Conservation (phyloP, 257 asterid species). For the Lavandula angustifolia region DNA sequence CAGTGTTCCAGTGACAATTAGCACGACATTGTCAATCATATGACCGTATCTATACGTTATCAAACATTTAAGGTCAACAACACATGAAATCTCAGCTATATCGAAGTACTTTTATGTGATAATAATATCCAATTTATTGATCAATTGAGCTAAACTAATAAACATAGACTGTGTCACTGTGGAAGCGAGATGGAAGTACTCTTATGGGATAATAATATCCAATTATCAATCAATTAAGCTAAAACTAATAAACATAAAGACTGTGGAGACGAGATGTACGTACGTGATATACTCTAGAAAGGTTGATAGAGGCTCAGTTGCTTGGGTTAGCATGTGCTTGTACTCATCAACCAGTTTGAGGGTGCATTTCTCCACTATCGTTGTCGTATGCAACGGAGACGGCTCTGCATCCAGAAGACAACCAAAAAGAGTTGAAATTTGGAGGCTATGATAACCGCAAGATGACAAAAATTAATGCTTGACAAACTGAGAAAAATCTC, state of each 20-base stretch:
- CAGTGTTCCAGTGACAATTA: conserved; percentile 86
- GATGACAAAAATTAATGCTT: not conserved
- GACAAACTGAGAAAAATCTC: too few species aligned
- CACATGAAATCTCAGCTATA: too few species aligned
- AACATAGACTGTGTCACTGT: too few species aligned
- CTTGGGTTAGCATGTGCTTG: conserved; percentile 85
- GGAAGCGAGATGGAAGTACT: too few species aligned
- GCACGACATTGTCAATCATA: conserved; percentile 92
- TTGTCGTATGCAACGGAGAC: conserved; percentile 85
- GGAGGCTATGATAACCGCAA: conserved; percentile 13
- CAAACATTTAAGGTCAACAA: conserved; percentile 3
- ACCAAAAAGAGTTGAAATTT: conserved; percentile 12
- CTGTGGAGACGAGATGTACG: conserved; percentile 32
- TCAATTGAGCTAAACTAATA: too few species aligned
- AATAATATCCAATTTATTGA: too few species aligned
- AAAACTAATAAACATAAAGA: too few species aligned
- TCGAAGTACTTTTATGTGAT: too few species aligned
- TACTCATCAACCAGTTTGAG: conserved; percentile 87
- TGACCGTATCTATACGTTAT: conserved; percentile 74
- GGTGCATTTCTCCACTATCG: conserved; percentile 97
- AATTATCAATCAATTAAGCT: too few species aligned
- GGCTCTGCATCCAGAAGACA: conserved; percentile 60
- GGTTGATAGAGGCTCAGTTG: conserved; percentile 85
- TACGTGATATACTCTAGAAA: conserved; percentile 84
- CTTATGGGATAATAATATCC: too few species aligned